phyloP scores from a whole-genome alignment of 768 basidiomycete genomes.

The Psilocybe azurescens region DNA sequence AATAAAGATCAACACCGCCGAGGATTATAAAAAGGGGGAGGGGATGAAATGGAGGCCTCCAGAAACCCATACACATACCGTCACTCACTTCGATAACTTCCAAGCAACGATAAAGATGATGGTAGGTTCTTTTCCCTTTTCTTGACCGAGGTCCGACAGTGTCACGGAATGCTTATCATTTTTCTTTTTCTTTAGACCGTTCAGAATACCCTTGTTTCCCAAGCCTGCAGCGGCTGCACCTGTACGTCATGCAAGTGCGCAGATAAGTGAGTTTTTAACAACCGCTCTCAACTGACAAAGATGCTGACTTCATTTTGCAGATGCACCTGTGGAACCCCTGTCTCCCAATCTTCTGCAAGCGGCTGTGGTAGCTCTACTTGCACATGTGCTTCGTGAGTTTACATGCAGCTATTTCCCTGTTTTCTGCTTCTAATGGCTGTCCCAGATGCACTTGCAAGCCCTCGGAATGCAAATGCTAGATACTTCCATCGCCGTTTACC shows the following conservation, averaged over 20 bases:
- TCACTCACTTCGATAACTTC: background rate
- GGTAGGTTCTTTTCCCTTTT: background rate
- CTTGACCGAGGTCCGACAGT: too few relatives aligned
- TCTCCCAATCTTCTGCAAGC: conserved; percentile 11
- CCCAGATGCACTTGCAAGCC: conserved; percentile 18
- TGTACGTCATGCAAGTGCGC: conserved; percentile 16
- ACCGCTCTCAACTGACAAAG: background rate
- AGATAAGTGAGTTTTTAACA: conserved; percentile 2
- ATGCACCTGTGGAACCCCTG: conserved; percentile 17
- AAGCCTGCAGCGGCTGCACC: conserved; percentile 7
- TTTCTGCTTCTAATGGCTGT: background rate
- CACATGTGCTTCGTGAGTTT: conserved; percentile 17
- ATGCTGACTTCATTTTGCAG: background rate
- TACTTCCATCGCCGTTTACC: background rate
- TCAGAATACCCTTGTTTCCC: conserved; percentile 10
- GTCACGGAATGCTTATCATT: too few relatives aligned
- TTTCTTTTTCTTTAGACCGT: background rate
- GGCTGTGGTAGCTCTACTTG: conserved; percentile 16
- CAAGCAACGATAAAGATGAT: conserved; percentile 1
- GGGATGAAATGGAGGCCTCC: background rate
- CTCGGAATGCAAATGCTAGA: conserved; percentile 19
- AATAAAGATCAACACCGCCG: conserved; percentile 3
- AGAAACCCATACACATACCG: background rate
- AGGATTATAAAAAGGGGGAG: conserved; percentile 6
- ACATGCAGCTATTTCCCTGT: accelerated